Conservation (phyloP, 2,329 filamentous ascomycete species). For the Paraphoma chrysanthemicola region DNA sequence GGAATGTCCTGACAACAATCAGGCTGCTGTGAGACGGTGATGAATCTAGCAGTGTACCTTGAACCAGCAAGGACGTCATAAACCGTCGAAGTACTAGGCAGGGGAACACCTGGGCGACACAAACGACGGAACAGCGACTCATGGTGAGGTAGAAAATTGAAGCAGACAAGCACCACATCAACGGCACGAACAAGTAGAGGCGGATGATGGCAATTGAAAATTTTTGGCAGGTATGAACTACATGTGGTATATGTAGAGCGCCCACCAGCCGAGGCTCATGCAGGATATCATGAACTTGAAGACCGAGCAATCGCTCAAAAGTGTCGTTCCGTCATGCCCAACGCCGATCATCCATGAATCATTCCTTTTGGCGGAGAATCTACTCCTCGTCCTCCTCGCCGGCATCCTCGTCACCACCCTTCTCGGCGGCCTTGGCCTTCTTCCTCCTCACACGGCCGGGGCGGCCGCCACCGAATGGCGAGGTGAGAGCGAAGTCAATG, state of each 20-base stretch:
- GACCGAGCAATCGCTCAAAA: constrained; percentile 36
- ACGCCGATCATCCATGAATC: constrained; percentile 46
- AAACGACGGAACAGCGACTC: too few relatives aligned
- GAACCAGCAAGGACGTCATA: too few relatives aligned
- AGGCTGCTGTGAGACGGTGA: too few relatives aligned
- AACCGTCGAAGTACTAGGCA: too few relatives aligned
- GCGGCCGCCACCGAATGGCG: constrained; percentile 96
- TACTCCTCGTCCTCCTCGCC: constrained; percentile 87
- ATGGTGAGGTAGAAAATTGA: background rate
- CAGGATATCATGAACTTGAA: constrained; percentile 41
- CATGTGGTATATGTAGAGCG: constrained; percentile 33
- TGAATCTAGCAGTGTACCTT: too few relatives aligned
- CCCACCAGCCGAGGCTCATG: constrained; percentile 36
- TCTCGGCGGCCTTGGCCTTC: constrained; percentile 97
- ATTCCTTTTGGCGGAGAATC: constrained; percentile 34
- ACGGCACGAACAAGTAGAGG: background rate
- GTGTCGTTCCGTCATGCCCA: constrained; percentile 46
- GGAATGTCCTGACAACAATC: too few relatives aligned
- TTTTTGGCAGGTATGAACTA: constrained; percentile 41
- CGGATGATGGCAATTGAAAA: constrained; percentile 41
- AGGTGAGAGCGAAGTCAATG: constrained; percentile 98
- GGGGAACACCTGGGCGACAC: too few relatives aligned
- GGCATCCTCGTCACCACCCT: constrained; percentile 78
- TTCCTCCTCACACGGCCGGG: constrained; percentile 98
- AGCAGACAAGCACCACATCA: background rate